These are phyloP conservation scores for Amphicarpaea edgeworthii DNA, from an alignment of 306 rosid genomes.

Conservation along the genomic window DNA sequence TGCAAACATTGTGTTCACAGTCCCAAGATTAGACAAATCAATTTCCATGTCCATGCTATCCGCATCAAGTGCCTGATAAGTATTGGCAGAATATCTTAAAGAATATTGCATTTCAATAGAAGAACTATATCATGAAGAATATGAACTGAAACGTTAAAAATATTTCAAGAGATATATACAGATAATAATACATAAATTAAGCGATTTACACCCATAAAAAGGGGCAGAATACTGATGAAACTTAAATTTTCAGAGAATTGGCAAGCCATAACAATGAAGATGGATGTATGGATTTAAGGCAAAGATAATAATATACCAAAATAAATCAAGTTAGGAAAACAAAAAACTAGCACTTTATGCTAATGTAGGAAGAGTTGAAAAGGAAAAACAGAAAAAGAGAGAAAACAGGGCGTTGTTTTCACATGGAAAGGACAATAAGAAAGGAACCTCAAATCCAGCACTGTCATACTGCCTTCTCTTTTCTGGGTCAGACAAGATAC, in stretches of 20 bases:
- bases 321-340: slow-evolving; percentile 25
- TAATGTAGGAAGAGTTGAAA: slow-evolving; percentile 23
- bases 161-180: neutral
- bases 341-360: slow-evolving; percentile 4
- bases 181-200: neutral
- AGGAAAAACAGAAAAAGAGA: slow-evolving; percentile 13
- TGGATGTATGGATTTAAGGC: neutral
- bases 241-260: slow-evolving; percentile 23
- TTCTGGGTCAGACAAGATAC: slow-evolving; percentile 96
- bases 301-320: slow-evolving; percentile 26
- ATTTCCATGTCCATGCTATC: slow-evolving; percentile 99
- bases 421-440: slow-evolving; percentile 38
- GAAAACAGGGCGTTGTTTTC: slow-evolving; percentile 19
- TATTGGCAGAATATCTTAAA: slow-evolving; percentile 44
- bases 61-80: slow-evolving; percentile 86
- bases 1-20: slow-evolving; percentile 98
- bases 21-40: slow-evolving; percentile 98
- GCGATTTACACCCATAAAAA: slow-evolving; percentile 22
- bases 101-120: slow-evolving; percentile 30
- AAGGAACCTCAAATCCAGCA: slow-evolving; percentile 92
- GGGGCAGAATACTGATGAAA: slow-evolving; percentile 23
- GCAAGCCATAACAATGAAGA: neutral
- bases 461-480: slow-evolving; percentile 95
- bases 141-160: slow-evolving; percentile 17
- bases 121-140: slow-evolving; percentile 17